Conservation (phyloP, 2,329 filamentous ascomycete genomes). For the Onygenales sp. region DNA sequence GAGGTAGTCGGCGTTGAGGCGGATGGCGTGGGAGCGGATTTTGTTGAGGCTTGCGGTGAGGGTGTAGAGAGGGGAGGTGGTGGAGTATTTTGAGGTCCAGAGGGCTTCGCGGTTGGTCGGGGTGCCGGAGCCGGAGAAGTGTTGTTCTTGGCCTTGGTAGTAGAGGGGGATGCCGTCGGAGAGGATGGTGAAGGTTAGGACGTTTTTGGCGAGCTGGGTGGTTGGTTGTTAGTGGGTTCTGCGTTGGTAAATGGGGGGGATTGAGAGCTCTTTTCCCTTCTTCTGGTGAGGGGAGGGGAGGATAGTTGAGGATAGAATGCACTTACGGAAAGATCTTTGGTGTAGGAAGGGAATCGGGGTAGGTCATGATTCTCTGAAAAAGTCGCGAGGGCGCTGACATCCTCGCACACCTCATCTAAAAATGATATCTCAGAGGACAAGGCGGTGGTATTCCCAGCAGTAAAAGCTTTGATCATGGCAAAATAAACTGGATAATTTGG, state of each 20-base stretch:
- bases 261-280: too few relatives aligned
- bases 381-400: conserved; percentile 39
- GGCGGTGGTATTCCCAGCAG: background rate
- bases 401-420: conserved; percentile 26
- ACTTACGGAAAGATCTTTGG: conserved; percentile 37
- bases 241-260: background rate
- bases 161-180: conserved; percentile 53
- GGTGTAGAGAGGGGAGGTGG: conserved; percentile 39
- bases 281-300: background rate
- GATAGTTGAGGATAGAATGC: background rate
- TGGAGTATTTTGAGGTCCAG: conserved; percentile 46
- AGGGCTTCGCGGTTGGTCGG: conserved; percentile 49
- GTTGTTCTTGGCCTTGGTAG: conserved; percentile 59
- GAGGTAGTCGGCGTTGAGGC: conserved; percentile 29
- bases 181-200: conserved; percentile 53
- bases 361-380: conserved; percentile 55
- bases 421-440: conserved; percentile 4
- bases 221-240: background rate
- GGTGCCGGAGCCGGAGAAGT: conserved; percentile 40
- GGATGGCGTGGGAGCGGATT: conserved; percentile 38
- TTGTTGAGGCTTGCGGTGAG: conserved; percentile 41
- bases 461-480: background rate
- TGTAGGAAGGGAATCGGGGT: conserved; percentile 43
- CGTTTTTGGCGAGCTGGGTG: conserved; percentile 45
- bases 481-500: conserved; percentile 37